These are phyloP conservation scores for Fusarium piperis DNA, from an alignment of 2,329 filamentous ascomycete genomes.

Conservation along the genomic window DNA sequence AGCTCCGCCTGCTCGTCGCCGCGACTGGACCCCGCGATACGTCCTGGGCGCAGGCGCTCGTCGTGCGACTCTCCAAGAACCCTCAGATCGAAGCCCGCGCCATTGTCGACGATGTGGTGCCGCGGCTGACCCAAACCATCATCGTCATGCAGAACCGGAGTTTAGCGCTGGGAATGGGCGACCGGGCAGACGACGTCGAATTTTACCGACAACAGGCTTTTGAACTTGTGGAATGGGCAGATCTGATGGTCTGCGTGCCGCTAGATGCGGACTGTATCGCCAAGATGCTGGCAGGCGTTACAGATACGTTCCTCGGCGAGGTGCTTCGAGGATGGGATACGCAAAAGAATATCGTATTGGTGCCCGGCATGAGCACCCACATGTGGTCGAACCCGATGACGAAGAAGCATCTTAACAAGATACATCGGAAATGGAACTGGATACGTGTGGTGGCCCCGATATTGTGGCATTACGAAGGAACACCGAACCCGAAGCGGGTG, in stretches of 20 bases:
- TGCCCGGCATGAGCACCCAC: conserved; percentile 87
- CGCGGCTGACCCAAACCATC: conserved; percentile 70
- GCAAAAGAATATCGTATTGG: conserved; percentile 83
- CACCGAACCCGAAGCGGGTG: conserved; percentile 60
- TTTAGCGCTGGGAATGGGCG: conserved; percentile 44
- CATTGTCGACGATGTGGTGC: conserved; percentile 72
- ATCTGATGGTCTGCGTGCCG: conserved; percentile 84
- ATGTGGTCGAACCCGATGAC: conserved; percentile 94
- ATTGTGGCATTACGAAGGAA: conserved; percentile 78
- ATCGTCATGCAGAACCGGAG: conserved; percentile 67
- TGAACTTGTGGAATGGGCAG: conserved; percentile 86
- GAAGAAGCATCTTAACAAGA: conserved; percentile 85
- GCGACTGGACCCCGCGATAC: conserved; percentile 73
- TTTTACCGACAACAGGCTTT: conserved; percentile 62
- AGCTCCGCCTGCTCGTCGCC: conserved; percentile 70
- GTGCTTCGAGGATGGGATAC: conserved; percentile 88
- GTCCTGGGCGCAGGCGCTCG: conserved; percentile 72
- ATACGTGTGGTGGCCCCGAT: conserved; percentile 83
- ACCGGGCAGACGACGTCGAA: conserved; percentile 60
- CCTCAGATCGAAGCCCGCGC: conserved; percentile 68
- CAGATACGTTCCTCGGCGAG: conserved; percentile 82
- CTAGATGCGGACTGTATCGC: conserved; percentile 86
- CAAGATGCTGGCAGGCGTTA: conserved; percentile 87
- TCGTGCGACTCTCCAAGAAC: conserved; percentile 73
- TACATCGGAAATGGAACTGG: conserved; percentile 87